These are phyloP conservation scores for Trichosporon sp. DNA, from an alignment of 1,284 basidiomycete species.

Conservation along the genomic window DNA sequence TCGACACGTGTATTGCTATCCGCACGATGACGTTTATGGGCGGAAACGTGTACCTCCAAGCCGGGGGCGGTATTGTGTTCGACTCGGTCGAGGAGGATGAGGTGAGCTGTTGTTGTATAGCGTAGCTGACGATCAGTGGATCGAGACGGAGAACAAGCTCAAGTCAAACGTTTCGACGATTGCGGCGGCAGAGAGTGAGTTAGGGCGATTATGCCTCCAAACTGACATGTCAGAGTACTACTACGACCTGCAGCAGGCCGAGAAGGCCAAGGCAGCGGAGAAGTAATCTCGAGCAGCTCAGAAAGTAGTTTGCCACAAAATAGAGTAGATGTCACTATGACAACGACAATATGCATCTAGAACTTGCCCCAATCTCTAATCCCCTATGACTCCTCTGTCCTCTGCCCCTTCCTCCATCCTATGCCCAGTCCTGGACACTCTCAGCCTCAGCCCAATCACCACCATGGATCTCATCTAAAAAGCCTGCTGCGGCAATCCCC, in stretches of 20 bases:
- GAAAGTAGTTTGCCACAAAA: no score
- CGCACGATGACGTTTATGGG: slow-evolving; percentile 97
- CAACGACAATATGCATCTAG: background rate
- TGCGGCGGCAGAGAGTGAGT: slow-evolving; percentile 9
- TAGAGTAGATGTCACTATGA: background rate
- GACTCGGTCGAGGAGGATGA: slow-evolving; percentile 98
- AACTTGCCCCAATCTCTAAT: background rate
- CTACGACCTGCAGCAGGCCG: slow-evolving; percentile 10
- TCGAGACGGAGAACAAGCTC: slow-evolving; percentile 11
- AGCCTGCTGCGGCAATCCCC: slow-evolving; percentile 25
- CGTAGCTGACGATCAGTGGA: background rate
- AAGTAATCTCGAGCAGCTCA: no score
- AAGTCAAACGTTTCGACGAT: slow-evolving; percentile 7
- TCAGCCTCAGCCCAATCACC: background rate
- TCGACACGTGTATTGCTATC: slow-evolving; percentile 99
- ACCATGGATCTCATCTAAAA: no score
- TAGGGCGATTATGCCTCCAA: no score
- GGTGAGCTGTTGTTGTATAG: slow-evolving; percentile 8
- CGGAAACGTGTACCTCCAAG: slow-evolving; percentile 86
- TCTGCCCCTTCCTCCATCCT: no score
- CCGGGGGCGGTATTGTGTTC: slow-evolving; percentile 89
- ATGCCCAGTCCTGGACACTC: no score
- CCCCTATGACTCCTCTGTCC: no score
- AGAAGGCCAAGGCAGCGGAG: background rate
- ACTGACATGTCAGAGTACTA: slow-evolving; percentile 8